A percentile compares a stretch with the other conserved stretches of the same genome.
Conservation (phyloP, 495 filamentous ascomycete genomes). For the Penicillium nucicola region DNA sequence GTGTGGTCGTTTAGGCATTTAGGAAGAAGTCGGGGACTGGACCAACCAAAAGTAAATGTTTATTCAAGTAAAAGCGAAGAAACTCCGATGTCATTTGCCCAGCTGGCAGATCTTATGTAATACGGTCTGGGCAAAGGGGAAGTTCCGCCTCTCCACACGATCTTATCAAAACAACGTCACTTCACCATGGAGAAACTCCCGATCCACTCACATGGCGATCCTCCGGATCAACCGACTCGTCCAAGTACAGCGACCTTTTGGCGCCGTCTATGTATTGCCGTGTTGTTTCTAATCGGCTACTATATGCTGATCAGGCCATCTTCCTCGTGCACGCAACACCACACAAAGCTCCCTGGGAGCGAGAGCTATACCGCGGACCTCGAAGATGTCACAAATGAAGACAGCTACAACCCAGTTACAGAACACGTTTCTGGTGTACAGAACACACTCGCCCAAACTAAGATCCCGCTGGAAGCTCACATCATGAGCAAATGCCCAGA, state of each 20-base stretch:
- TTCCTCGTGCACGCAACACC: neutral
- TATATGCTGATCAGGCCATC: constrained; percentile 19
- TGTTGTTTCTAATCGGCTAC: constrained; percentile 15
- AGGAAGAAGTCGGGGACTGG: neutral
- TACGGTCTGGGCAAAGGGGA: neutral
- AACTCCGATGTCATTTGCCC: too few species aligned
- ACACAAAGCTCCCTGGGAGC: neutral
- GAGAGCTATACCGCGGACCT: neutral
- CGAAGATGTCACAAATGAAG: neutral
- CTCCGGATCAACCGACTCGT: constrained; percentile 1
- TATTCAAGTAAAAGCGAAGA: neutral
- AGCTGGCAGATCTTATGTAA: constrained; percentile 5
- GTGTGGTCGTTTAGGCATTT: neutral
- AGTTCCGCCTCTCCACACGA: constrained; percentile 2
- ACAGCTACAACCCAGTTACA: neutral
- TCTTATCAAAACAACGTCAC: constrained; percentile 10
- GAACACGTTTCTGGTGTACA: neutral
- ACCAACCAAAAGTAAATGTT: neutral
- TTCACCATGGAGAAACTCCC: constrained; percentile 26
- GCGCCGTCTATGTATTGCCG: constrained; percentile 12
- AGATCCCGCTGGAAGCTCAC: constrained; percentile 81
- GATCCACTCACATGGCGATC: constrained; percentile 10
- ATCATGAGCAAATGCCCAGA: constrained; percentile 97
- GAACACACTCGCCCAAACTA: constrained; percentile 13
- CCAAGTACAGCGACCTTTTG: constrained; percentile 8